Base-by-base conservation (phyloP, 352 stramenopile species). In the Phytophthora capsici region DNA sequence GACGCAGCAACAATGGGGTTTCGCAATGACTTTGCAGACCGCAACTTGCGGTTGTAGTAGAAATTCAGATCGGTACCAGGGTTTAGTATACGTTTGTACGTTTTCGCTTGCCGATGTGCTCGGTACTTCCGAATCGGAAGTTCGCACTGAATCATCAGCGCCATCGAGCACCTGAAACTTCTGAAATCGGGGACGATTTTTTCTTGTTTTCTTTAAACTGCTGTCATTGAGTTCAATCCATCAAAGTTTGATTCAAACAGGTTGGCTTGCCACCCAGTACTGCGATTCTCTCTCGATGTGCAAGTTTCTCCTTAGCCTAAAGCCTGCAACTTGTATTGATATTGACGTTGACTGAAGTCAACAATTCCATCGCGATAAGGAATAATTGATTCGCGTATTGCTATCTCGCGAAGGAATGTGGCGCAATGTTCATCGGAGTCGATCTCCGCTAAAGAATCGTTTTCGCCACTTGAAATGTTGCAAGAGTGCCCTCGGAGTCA, bases 41-140 rank as follows among this genome's bases (percentile, higher is more conserved):
- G n/a, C n/a, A n/a, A n/a, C n/a, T n/a, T n/a, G n/a, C 50, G 26
- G 63, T 84, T 84, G 69, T 78, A 86, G 72, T 82, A 86, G 38
- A 80, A 84, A 38, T 77, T 82, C 10, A 63, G 57, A 43, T 78
- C 74, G 46, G 52, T 73, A 6, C 57, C 63, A 17, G 69, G 51
- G 28, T 82, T 59, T 30, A 74, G 59, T 6, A 78, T 63, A 4
- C 72, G 65, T 8, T 79, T 57, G 38, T 75, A 80, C 1, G 64
- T 66, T 44, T 64, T 58, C 0, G 51, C 34, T n/a, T 62, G 16
- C 2, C 56, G 20, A 1, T 68, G 68, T 6, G 77, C 74, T 28
- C 45, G 60, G 37, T 74, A 59, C 10, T 58, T 48, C 32, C 77
- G 68, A 41, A 71, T 76, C 20, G 22, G n/a, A n/a, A n/a, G n/a